A percentile compares a stretch with the other conserved stretches of the same genome.
Evolutionary conservation across 345 rosid species (phyloP).

Genomic region (Populus euphratica): DNA sequence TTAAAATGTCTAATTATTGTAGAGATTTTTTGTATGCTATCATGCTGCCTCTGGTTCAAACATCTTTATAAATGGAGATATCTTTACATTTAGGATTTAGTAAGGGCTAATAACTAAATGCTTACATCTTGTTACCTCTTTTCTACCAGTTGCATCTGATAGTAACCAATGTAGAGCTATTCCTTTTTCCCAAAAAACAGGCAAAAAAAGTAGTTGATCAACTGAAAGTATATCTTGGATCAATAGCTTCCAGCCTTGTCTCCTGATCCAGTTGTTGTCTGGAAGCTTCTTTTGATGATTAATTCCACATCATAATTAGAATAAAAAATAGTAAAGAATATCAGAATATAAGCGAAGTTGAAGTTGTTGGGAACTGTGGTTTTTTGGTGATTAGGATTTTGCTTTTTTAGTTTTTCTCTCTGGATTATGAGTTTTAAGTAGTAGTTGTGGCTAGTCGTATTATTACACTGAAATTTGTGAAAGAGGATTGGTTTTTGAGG

Average conservation of each 20-base stretch:
- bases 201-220: not conserved
- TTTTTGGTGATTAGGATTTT: not conserved
- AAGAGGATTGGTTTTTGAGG: not conserved
- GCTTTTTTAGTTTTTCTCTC: no score
- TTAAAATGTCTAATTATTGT: not conserved
- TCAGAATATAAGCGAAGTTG: not conserved
- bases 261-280: not conserved
- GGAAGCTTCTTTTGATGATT: not conserved
- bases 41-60: not conserved
- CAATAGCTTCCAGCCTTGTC: not conserved
- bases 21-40: not conserved
- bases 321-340: not conserved
- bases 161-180: not conserved
- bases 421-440: not conserved
- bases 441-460: not conserved
- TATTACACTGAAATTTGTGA: not conserved
- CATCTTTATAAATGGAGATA: not conserved
- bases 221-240: not conserved
- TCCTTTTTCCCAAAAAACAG: not conserved
- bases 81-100: not conserved
- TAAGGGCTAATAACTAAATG: not conserved
- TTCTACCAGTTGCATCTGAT: slow-evolving; percentile 2
- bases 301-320: no score
- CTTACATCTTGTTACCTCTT: not conserved
- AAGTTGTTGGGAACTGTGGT: not conserved